phyloP scores from a whole-genome alignment of 257 asterid species.

The Solanum sitiens region DNA sequence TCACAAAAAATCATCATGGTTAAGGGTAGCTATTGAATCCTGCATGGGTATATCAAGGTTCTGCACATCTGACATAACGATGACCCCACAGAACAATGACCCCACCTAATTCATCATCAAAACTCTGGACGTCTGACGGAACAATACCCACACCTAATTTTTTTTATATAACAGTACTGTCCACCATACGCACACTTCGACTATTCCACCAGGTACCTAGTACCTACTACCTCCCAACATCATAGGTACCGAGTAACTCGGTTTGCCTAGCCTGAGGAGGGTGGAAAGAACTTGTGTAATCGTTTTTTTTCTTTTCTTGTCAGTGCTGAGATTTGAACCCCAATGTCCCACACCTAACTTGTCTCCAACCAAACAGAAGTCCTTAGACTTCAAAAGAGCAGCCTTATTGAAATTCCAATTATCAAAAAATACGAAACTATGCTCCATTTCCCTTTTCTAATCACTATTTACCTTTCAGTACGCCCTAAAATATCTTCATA shows the following conservation, averaged over 20 bases:
- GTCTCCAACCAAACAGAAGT: neutral
- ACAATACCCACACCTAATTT: neutral
- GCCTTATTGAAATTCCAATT: neutral
- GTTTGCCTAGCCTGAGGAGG: neutral
- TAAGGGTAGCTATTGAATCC: neutral
- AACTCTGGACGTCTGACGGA: neutral
- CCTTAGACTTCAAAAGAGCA: neutral
- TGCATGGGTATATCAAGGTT: neutral
- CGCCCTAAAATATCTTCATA: neutral
- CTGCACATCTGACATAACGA: neutral
- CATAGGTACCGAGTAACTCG: neutral
- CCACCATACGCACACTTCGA: neutral
- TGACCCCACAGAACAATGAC: neutral
- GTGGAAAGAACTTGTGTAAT: neutral
- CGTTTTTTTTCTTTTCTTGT: neutral
- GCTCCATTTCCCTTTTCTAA: neutral
- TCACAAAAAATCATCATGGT: neutral
- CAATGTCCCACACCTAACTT: neutral
- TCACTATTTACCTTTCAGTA: neutral
- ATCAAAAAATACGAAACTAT: neutral
- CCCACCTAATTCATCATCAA: neutral
- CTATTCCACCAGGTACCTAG: neutral
- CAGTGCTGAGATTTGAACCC: neutral
- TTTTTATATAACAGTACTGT: neutral
- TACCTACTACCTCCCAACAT: neutral